Percentiles rank a stretch among this genome's conserved stretches.
phyloP scores from a whole-genome alignment of 257 asterid genomes.

The Nicotiana knightiana region DNA sequence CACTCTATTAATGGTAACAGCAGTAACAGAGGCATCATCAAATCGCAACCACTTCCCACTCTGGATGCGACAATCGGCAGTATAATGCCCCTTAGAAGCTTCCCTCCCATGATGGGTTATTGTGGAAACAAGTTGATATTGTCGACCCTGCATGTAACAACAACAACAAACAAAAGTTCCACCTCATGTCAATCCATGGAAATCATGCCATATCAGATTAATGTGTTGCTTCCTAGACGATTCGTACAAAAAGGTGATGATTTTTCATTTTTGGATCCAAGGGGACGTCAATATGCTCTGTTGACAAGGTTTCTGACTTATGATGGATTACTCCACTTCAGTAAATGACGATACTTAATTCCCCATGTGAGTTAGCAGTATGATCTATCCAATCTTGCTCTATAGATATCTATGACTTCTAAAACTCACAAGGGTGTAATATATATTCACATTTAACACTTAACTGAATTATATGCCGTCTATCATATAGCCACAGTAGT shows the following conservation, averaged over 20 bases:
- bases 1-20: constrained; percentile 49
- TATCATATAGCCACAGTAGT: background rate
- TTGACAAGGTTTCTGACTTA: background rate
- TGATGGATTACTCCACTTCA: background rate
- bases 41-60: constrained; percentile 78
- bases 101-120: constrained; percentile 90
- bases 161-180: background rate
- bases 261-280: background rate
- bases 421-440: background rate
- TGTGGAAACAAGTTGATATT: constrained; percentile 70
- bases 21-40: constrained; percentile 67
- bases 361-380: background rate
- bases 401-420: background rate
- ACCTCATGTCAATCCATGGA: background rate
- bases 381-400: no score
- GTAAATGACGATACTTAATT: background rate
- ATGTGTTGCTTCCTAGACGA: background rate
- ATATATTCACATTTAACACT: background rate
- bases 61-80: constrained; percentile 57
- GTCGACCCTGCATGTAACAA: constrained; percentile 55
- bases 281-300: background rate
- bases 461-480: background rate
- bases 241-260: background rate
- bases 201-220: background rate
- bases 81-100: constrained; percentile 90